These are phyloP conservation scores for Daphne laureola DNA, from an alignment of 441 rosid species.

Conservation along the genomic window DNA sequence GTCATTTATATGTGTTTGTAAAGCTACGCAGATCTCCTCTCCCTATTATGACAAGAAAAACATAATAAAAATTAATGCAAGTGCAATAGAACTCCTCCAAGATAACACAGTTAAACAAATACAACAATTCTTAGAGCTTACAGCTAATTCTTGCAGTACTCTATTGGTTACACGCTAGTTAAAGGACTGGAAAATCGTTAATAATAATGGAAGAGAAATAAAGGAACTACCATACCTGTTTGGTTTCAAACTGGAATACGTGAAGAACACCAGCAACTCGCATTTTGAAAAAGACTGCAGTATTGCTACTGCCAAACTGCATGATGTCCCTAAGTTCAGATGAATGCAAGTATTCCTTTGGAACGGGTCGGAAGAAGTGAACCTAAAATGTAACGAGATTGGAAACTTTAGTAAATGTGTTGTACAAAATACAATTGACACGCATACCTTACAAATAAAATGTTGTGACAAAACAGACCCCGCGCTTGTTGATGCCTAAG, in stretches of 20 bases:
- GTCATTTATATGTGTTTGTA: conserved; percentile 98
- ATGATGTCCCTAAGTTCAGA: conserved; percentile 96
- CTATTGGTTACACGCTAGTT: not conserved
- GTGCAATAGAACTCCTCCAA: conserved; percentile 1
- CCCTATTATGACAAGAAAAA: conserved; percentile 43
- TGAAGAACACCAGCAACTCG: conserved; percentile 99
- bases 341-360: conserved; percentile 93
- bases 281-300: conserved; percentile 98
- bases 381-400: conserved; percentile 37
- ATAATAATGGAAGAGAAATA: not conserved
- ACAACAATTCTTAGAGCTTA: not conserved
- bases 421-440: not conserved
- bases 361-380: conserved; percentile 97
- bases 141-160: not conserved
- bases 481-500: conserved; percentile 95
- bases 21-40: conserved; percentile 98
- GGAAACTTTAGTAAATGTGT: conserved; percentile 11
- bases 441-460: not conserved
- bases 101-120: conserved; percentile 4
- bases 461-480: conserved; percentile 48
- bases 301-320: conserved; percentile 99
- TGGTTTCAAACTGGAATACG: conserved; percentile 94
- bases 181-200: conserved; percentile 3
- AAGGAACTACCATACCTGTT: conserved; percentile 54
- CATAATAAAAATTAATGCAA: conserved; percentile 5